Percentiles rank a stretch among this genome's conserved stretches.
These are phyloP conservation scores for Diaporthe ilicicola DNA, from an alignment of 2,329 filamentous ascomycete genomes.

Conservation along the genomic window DNA sequence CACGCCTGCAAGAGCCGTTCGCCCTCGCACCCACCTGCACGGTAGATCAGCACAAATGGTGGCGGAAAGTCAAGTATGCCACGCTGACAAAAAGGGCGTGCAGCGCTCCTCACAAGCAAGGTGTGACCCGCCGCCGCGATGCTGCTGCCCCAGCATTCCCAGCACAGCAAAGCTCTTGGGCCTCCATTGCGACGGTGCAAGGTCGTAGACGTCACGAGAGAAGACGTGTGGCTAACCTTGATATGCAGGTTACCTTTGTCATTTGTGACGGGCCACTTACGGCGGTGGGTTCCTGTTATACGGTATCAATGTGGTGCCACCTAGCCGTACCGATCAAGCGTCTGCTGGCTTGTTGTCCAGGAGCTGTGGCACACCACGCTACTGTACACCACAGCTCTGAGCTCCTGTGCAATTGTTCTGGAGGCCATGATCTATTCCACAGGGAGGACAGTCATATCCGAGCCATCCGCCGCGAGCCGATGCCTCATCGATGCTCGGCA, in stretches of 20 bases:
- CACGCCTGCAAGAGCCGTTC: conserved; percentile 11
- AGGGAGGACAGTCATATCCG: neutral
- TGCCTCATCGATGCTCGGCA: neutral
- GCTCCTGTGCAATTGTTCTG: neutral
- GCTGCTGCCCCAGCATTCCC: neutral
- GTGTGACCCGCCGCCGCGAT: no score
- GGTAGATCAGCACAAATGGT: neutral
- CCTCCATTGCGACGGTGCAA: neutral
- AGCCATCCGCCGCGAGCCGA: no score
- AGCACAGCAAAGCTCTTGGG: neutral
- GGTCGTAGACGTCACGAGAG: conserved; percentile 7
- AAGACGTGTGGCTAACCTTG: conserved; percentile 18
- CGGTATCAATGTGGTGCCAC: conserved; percentile 14
- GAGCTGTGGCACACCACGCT: neutral
- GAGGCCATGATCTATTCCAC: neutral
- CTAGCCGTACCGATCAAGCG: neutral
- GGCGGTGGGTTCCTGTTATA: neutral
- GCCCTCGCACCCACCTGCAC: conserved; percentile 11
- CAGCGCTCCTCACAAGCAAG: no score
- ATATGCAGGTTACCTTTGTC: conserved; percentile 25
- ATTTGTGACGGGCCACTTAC: conserved; percentile 34
- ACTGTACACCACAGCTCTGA: neutral
- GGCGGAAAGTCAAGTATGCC: neutral
- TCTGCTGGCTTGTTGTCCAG: neutral
- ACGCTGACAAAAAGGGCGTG: neutral